phyloP scores from a whole-genome alignment of 1,139 yeast genomes.

The Diutina mesorugosa region DNA sequence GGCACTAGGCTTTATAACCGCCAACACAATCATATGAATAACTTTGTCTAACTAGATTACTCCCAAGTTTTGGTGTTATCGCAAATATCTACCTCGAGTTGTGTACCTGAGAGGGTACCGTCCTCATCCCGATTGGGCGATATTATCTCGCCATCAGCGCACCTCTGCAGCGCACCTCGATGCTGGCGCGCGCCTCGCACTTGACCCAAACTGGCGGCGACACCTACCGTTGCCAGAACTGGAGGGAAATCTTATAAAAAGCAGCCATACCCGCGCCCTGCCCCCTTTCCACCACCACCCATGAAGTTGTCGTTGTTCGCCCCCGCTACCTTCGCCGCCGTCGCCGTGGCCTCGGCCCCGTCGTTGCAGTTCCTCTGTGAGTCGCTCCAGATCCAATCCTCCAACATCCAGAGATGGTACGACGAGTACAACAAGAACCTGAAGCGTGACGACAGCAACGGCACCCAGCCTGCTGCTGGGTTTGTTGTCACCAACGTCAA shows the following conservation, averaged over 20 bases:
- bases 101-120: not conserved
- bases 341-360: not conserved
- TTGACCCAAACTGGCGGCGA: not conserved
- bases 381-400: not conserved
- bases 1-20: no score
- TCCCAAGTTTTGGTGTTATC: no score
- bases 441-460: not conserved
- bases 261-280: not conserved
- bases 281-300: not conserved
- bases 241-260: no score
- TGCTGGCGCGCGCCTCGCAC: not conserved
- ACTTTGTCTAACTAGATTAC: no score
- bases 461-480: conserved; percentile 1
- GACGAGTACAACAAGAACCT: not conserved
- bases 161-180: not conserved
- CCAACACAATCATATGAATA: no score
- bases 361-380: not conserved
- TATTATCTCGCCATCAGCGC: not conserved
- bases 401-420: not conserved
- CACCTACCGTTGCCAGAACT: no score
- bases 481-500: not conserved
- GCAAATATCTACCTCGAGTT: no score
- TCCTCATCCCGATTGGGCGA: not conserved
- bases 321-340: not conserved
- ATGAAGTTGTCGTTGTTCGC: conserved; percentile 1